A percentile compares a stretch with the other conserved stretches of the same genome.
Evolutionary conservation across 2,329 filamentous ascomycete species (phyloP).

Genomic region (Pochonia chlamydosporia): DNA sequence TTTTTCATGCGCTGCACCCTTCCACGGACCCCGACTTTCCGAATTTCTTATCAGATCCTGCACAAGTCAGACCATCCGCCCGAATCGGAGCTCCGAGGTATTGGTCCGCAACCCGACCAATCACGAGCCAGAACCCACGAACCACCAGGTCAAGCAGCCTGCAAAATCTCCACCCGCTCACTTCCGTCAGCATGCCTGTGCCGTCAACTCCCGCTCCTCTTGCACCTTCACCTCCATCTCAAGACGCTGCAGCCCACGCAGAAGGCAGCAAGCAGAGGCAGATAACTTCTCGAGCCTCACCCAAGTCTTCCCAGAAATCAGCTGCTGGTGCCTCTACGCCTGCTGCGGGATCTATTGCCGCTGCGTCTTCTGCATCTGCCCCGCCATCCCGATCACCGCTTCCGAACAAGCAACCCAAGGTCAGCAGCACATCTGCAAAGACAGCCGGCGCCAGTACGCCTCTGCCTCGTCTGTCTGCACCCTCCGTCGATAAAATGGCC

Average conservation of each 20-base stretch:
- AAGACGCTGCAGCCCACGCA: background rate
- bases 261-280: background rate
- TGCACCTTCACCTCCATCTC: conserved; percentile 14
- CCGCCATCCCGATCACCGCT: conserved; percentile 17
- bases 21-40: background rate
- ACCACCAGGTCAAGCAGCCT: conserved; percentile 8
- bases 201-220: conserved; percentile 12
- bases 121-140: conserved; percentile 3
- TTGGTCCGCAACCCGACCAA: conserved; percentile 7
- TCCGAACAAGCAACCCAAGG: conserved; percentile 13
- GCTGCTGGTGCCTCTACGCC: conserved; percentile 14
- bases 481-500: conserved; percentile 37
- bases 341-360: conserved; percentile 3
- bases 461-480: conserved; percentile 26
- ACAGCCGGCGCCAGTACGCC: conserved; percentile 18
- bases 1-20: background rate
- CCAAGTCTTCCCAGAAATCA: background rate
- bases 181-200: conserved; percentile 18
- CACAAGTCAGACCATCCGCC: conserved; percentile 3
- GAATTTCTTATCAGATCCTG: conserved; percentile 9
- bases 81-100: conserved; percentile 22
- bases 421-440: conserved; percentile 15
- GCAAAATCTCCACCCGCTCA: conserved; percentile 8
- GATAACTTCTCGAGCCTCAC: conserved; percentile 1
- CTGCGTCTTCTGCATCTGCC: conserved; percentile 14